These are phyloP conservation scores for Trichophyton verrucosum DNA, from an alignment of 2,329 filamentous ascomycete species.

Conservation along the genomic window DNA sequence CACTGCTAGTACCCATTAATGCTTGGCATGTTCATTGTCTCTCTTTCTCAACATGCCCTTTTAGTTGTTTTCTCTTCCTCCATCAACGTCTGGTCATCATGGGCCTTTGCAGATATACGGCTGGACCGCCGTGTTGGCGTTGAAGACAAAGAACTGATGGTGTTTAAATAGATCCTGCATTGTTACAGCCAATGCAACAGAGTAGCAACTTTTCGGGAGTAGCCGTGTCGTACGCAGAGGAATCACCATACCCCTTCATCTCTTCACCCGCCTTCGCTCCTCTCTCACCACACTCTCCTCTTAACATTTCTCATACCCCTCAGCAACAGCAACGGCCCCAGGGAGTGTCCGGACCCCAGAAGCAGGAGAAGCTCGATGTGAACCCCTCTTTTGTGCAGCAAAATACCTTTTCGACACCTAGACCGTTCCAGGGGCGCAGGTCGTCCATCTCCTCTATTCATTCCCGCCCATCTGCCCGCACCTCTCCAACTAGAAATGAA, in stretches of 20 bases:
- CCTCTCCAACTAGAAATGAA: conserved; percentile 42
- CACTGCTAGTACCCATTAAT: background rate
- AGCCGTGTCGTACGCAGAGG: conserved; percentile 25
- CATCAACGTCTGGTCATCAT: background rate
- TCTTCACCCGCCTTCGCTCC: conserved; percentile 20
- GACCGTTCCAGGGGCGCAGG: conserved; percentile 41
- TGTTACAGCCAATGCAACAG: conserved; percentile 41
- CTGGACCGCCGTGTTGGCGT: background rate
- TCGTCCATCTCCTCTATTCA: conserved; percentile 60
- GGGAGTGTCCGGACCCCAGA: conserved; percentile 19
- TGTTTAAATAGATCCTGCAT: conserved; percentile 41
- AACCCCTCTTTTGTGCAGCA: conserved; percentile 53
- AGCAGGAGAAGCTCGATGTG: background rate
- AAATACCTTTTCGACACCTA: conserved; percentile 40
- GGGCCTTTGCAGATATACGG: background rate
- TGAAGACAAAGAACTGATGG: conserved; percentile 1
- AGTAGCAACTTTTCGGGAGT: conserved; percentile 20
- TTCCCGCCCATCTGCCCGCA: conserved; percentile 48
- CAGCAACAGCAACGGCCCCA: conserved; percentile 15
- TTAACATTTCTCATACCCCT: conserved; percentile 16
- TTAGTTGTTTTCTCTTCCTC: background rate
- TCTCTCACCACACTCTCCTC: conserved; percentile 28
- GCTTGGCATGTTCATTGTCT: background rate
- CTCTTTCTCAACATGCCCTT: background rate
- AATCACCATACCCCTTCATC: conserved; percentile 20